Evolutionary conservation across 805 yeast species (phyloP).

Genomic region (Candida tammaniensis): DNA sequence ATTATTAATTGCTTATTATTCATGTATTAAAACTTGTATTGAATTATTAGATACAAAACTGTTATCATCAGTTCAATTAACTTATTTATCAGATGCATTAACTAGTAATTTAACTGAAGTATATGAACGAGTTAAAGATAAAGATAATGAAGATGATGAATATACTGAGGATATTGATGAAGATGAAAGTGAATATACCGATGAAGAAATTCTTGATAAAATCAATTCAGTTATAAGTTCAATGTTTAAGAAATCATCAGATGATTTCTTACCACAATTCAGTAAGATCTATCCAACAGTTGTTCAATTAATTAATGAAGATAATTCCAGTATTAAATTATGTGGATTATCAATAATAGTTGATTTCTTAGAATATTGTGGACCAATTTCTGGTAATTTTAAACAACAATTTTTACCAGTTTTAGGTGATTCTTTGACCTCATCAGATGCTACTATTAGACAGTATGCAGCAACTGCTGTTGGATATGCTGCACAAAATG

Average conservation of each 20-base stretch:
- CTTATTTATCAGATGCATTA: constrained; percentile 56
- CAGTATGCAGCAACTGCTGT: constrained; percentile 84
- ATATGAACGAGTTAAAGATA: constrained; percentile 64
- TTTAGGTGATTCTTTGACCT: constrained; percentile 63
- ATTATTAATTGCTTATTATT: constrained; percentile 72
- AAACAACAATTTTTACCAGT: constrained; percentile 63
- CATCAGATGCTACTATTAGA: constrained; percentile 69
- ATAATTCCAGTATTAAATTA: constrained; percentile 62
- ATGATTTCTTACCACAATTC: constrained; percentile 61
- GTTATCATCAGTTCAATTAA: constrained; percentile 53
- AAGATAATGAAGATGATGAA: constrained; percentile 74
- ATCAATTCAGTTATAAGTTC: constrained; percentile 72
- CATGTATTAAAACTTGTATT: constrained; percentile 64
- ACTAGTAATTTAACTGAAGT: constrained; percentile 62
- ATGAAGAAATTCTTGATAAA: constrained; percentile 87
- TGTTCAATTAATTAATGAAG: constrained; percentile 59
- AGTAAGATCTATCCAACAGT: constrained; percentile 63
- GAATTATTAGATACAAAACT: constrained; percentile 65
- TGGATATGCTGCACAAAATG: constrained; percentile 83
- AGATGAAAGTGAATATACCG: constrained; percentile 82
- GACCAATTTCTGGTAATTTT: constrained; percentile 61
- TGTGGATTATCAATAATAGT: constrained; percentile 80
- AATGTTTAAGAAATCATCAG: constrained; percentile 61
- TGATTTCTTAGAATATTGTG: constrained; percentile 78
- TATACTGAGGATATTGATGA: constrained; percentile 83